Percentiles rank a stretch among this genome's conserved stretches.
These are phyloP conservation scores for Penicillium crystallinum DNA, from an alignment of 495 filamentous ascomycete species.

Conservation along the genomic window DNA sequence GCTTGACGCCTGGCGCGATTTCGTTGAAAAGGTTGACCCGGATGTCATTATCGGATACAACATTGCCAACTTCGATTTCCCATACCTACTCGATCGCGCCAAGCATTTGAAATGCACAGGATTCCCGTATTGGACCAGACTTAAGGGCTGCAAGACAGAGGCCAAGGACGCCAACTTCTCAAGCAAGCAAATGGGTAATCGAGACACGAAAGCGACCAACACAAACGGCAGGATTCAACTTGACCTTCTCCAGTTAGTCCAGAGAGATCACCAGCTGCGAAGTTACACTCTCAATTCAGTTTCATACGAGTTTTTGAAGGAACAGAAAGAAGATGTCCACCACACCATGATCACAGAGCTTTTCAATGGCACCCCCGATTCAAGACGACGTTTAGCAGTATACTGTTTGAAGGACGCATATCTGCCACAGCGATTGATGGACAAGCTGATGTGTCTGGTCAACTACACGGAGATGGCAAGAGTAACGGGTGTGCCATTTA, in stretches of 20 bases:
- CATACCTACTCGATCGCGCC: constrained; percentile 88
- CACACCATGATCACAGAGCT: constrained; percentile 98
- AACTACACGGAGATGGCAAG: constrained; percentile 99
- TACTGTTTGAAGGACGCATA: constrained; percentile 99
- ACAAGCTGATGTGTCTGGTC: constrained; percentile 94
- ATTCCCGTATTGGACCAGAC: constrained; percentile 83
- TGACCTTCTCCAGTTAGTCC: constrained; percentile 86
- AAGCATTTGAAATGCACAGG: constrained; percentile 66
- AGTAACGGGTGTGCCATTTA: constrained; percentile 98
- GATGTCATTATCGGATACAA: constrained; percentile 99
- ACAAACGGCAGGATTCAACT: constrained; percentile 92
- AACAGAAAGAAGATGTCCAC: constrained; percentile 99
- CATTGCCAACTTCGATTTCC: constrained; percentile 97
- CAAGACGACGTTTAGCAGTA: constrained; percentile 80
- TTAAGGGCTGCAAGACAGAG: constrained; percentile 58
- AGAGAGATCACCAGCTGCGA: constrained; percentile 88
- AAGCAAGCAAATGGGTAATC: constrained; percentile 98
- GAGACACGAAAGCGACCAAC: constrained; percentile 89
- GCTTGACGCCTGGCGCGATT: constrained; percentile 84
- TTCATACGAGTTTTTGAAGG: constrained; percentile 90
- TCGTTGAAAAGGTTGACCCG: constrained; percentile 85
- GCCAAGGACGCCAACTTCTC: constrained; percentile 78
- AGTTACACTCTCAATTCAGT: constrained; percentile 98
- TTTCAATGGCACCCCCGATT: constrained; percentile 91
- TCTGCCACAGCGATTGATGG: constrained; percentile 87